These are phyloP conservation scores for Chlorella sp. DNA, from an alignment of 139 green algal genomes.

Conservation along the genomic window DNA sequence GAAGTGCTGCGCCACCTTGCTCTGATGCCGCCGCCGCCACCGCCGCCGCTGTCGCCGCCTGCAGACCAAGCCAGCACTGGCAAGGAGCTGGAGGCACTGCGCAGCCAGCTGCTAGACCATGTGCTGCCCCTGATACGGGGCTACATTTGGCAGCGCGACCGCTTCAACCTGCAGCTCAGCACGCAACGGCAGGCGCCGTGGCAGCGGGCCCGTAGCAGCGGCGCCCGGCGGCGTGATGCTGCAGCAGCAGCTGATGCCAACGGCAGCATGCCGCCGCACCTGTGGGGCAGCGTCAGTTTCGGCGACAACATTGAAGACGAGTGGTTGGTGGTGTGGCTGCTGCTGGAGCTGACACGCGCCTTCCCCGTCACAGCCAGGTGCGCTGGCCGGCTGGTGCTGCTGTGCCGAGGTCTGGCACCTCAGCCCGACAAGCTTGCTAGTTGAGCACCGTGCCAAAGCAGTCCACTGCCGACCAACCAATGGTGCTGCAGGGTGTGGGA, in stretches of 20 bases:
- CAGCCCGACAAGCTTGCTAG: no score
- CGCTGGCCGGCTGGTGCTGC: not conserved
- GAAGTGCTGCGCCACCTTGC: no score
- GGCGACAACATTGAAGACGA: slow-evolving; percentile 92
- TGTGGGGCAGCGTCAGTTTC: slow-evolving; percentile 77
- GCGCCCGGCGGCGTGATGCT: not conserved
- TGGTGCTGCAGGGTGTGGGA: slow-evolving; percentile 75
- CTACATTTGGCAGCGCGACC: slow-evolving; percentile 65
- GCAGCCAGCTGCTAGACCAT: slow-evolving; percentile 16
- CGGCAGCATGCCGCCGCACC: slow-evolving; percentile 7
- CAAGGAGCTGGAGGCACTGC: not conserved
- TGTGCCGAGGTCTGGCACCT: not conserved
- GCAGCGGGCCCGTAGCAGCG: not conserved
- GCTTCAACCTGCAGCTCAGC: slow-evolving; percentile 43
- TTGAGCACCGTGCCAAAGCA: not conserved
- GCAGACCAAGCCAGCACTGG: not conserved
- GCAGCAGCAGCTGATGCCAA: no score
- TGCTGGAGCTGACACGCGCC: slow-evolving; percentile 61
- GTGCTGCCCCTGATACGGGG: slow-evolving; percentile 13
- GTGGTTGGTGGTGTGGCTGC: slow-evolving; percentile 85
- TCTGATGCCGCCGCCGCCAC: not conserved
- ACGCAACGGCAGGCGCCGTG: not conserved
- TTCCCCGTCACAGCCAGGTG: slow-evolving; percentile 47
- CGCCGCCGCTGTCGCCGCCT: not conserved
- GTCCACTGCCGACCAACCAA: not conserved